A percentile compares a stretch with the other conserved stretches of the same genome.
Conservation (phyloP, 495 filamentous ascomycete genomes). For the Trichoderma virens region DNA sequence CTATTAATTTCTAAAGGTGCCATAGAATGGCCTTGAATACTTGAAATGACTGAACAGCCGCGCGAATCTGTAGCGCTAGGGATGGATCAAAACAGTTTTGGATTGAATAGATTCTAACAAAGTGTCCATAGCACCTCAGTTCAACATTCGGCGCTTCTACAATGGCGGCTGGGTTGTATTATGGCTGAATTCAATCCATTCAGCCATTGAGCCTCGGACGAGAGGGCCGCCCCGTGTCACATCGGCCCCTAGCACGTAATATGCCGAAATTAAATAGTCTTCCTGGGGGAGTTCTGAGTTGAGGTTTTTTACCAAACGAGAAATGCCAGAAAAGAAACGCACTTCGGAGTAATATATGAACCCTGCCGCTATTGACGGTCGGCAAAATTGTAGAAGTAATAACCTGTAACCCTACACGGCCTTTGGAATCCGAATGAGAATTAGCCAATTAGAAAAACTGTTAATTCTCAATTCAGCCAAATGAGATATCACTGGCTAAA, state of each 20-base stretch:
- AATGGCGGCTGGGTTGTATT: not conserved
- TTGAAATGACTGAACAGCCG: not conserved
- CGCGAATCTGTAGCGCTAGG: not conserved
- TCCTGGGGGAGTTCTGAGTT: not conserved
- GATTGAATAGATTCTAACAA: not conserved
- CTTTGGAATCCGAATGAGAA: not conserved
- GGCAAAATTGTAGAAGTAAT: not conserved
- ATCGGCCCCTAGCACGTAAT: not conserved
- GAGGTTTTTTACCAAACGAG: not conserved
- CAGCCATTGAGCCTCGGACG: not conserved
- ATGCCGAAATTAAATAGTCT: not conserved
- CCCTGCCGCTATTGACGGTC: not conserved
- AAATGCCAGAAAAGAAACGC: not conserved
- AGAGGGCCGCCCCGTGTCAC: not conserved
- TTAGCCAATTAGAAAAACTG: not conserved
- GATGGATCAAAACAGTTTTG: not conserved
- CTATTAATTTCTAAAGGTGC: not conserved
- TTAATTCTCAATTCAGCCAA: not conserved
- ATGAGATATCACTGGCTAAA: not conserved
- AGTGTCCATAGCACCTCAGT: not conserved
- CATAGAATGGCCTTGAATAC: not conserved
- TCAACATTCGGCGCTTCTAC: not conserved
- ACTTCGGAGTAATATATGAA: not conserved
- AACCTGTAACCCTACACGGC: not conserved
- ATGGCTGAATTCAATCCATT: slow-evolving; percentile 1